phyloP scores from a whole-genome alignment of 495 filamentous ascomycete genomes.

The Neurospora sp. region DNA sequence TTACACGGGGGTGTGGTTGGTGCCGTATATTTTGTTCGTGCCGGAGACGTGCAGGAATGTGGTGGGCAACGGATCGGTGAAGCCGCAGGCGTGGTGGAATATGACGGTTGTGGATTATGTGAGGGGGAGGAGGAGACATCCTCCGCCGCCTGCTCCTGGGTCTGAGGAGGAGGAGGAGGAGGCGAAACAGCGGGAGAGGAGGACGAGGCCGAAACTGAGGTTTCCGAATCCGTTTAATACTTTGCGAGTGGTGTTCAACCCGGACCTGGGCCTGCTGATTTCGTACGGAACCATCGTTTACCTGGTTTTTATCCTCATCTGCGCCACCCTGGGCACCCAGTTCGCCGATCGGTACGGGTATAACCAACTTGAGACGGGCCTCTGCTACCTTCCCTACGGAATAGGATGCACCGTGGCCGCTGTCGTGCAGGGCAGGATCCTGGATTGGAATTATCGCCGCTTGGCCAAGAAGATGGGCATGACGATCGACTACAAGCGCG shows the following conservation, averaged over 20 bases:
- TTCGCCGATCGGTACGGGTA: conserved; percentile 54
- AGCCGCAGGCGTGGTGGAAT: conserved; percentile 45
- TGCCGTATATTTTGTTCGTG: conserved; percentile 43
- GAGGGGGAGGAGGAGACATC: background rate
- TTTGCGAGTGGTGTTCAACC: conserved; percentile 53
- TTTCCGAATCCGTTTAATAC: conserved; percentile 65
- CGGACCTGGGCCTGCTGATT: conserved; percentile 41
- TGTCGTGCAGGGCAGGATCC: conserved; percentile 49
- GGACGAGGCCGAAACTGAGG: conserved; percentile 37
- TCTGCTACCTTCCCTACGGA: conserved; percentile 53
- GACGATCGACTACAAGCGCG: conserved; percentile 38
- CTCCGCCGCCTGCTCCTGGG: background rate
- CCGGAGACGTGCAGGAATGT: conserved; percentile 63
- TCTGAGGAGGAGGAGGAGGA: background rate
- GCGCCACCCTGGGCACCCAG: conserved; percentile 46
- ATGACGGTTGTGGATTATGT: conserved; percentile 35
- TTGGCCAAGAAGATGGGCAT: conserved; percentile 38
- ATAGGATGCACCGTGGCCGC: conserved; percentile 58
- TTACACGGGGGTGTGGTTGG: conserved; percentile 39
- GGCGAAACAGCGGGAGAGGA: background rate
- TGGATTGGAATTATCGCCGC: conserved; percentile 48
- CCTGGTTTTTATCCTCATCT: conserved; percentile 34
- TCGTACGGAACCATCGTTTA: conserved; percentile 43
- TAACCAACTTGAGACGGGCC: conserved; percentile 56
- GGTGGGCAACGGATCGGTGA: conserved; percentile 53